phyloP scores from a whole-genome alignment of 495 filamentous ascomycete genomes.

The Podospora tetraspora region DNA sequence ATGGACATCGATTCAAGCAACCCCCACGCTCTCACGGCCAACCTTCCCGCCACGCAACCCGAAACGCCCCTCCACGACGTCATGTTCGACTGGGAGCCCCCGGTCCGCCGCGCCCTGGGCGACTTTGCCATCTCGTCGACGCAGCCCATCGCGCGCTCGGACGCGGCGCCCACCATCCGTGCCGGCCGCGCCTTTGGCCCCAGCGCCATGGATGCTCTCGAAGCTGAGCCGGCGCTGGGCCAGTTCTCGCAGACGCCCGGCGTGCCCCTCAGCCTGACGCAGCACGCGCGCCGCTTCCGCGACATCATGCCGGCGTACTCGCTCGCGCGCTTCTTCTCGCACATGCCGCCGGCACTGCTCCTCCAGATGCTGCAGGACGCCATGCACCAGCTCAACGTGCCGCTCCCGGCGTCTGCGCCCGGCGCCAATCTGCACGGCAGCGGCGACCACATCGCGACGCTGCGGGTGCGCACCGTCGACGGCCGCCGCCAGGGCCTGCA shows the following conservation, averaged over 20 bases:
- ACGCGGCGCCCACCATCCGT: conserved; percentile 24
- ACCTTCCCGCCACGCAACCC: conserved; percentile 68
- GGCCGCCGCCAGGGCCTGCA: conserved; percentile 71
- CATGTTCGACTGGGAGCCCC: conserved; percentile 73
- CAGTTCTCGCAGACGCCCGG: conserved; percentile 81
- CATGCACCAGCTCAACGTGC: conserved; percentile 75
- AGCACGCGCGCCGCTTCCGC: conserved; percentile 77
- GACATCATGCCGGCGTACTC: conserved; percentile 78
- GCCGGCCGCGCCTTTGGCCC: neutral
- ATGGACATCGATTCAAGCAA: conserved; percentile 55
- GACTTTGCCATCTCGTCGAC: conserved; percentile 53
- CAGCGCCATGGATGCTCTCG: conserved; percentile 56
- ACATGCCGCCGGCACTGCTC: conserved; percentile 69
- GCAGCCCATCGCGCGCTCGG: conserved; percentile 41
- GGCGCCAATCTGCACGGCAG: conserved; percentile 18
- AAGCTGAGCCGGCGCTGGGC: conserved; percentile 84
- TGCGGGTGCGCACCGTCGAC: conserved; percentile 73
- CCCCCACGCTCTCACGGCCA: conserved; percentile 20
- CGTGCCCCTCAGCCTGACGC: conserved; percentile 76
- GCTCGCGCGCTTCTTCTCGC: conserved; percentile 87
- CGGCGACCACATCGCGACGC: conserved; percentile 50
- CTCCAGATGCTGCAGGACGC: conserved; percentile 75
- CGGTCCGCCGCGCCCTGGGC: conserved; percentile 38
- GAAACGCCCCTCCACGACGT: conserved; percentile 64
- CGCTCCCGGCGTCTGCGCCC: conserved; percentile 50